Evolutionary conservation across 441 rosid genomes (phyloP), one percentile per base, ranked within the genome.

Genomic region (Pelargonium australe): DNA sequence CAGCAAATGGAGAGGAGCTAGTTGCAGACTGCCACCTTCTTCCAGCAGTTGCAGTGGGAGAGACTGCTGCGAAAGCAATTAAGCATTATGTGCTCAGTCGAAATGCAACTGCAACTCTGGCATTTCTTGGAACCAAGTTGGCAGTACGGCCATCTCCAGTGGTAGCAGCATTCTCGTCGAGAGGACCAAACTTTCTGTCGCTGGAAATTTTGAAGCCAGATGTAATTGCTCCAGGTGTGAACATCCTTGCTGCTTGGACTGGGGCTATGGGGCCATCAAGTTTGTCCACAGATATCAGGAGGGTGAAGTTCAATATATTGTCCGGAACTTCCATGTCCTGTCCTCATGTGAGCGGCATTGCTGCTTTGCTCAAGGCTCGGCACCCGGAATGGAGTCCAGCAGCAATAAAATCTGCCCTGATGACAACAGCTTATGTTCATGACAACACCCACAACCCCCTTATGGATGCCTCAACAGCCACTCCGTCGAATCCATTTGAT

Each of bases 241-340:
- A 94, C 84, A 89, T 94, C 63, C 86, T 94, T 1, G 98, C 98
- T 17, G 96, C 98, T 67, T 91, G 97, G 96, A 79, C 81, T 0
- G 91, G 92, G 5, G 85, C 79, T 13, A 70, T 74, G 44, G 91
- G 91, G 0, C 97, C 96, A 20, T 89, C 98, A 66, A 86, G 89
- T 75, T 84, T 94, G 45, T 76, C 89, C 12, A 81, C 88, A 0
- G 97, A 94, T 76, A 73, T 1, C 28, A 81, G 97, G 45, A 80
- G 88, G 44, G 90, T 85, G 16, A 83, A 83, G 69, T 94, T 94
- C 83, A 94, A 91, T 45, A 86, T 91, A 41, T 73, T 94, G 16
- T 94, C 99, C 0, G 99, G 96, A 53, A 94, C 99, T 72, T 94
- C 97, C 16, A 94, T 94, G 99, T 88, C 98, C 1, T 90, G 97